Evolutionary conservation across 495 filamentous ascomycete species (phyloP), one percentile per base, ranked within the genome.

Genomic region (Pseudevernia furfuracea): DNA sequence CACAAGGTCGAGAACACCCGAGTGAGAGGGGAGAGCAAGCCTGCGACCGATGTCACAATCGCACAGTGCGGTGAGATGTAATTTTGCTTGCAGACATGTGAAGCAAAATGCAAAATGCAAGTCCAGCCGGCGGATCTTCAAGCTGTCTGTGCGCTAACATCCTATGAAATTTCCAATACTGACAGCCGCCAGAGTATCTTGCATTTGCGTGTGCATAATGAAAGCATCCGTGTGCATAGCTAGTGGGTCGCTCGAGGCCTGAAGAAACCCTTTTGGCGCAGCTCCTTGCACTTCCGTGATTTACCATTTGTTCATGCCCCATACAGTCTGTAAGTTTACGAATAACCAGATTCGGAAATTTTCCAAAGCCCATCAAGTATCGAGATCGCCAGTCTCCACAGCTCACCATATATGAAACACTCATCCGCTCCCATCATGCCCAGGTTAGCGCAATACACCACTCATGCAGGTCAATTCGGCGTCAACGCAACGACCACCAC

Each of bases 51-150:
- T 76, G 87, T 97, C 4, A 81, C 87, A 15, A 87, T 98, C 70
- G 81, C 83, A 21, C 87, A 92, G 76, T 97, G 94, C 72, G 94
- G 94, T 28, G 89, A 94, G 76, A 91, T 94, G 89, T 95, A 77
- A 80, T 5, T 1, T 15, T 8, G 14, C 3, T 15, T 25, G 30
- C 48, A 30, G 6, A 0, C 2, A 12, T 7, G 17, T 49, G 12
- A 30, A 15, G 48, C n/a, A 25, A 10, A 23, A 48, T 10, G 44
- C 44, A 25, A 48, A 23, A 25, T 25, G n/a, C 44, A n/a, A 23
- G 6, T 48, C 44, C n/a, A 48, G 44, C 44, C 25, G 44, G 44
- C 44, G 8, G 41, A 8, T 3, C 1, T 48, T 48, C 44, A 48
- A 25, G n/a, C 10, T 48, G n/a, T 48, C 9, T 2, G 44, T 48